Evolutionary conservation across 768 basidiomycete species (phyloP).

Genomic region (Kwoniella sp.): DNA sequence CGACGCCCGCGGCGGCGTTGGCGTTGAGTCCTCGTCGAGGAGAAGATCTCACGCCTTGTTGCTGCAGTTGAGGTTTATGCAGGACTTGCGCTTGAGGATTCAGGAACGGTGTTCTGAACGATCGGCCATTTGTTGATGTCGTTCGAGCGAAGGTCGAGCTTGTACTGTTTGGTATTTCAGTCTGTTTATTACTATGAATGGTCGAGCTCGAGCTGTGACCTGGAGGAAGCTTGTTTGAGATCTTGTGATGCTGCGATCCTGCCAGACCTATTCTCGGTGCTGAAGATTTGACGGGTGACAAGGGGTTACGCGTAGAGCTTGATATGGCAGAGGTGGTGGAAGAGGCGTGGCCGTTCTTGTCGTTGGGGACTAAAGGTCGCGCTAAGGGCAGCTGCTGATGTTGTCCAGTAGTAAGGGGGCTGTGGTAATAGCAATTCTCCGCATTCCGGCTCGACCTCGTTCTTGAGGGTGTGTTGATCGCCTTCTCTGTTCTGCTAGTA

Average conservation of each 20-base stretch:
- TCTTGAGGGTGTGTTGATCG: neutral
- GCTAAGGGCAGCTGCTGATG: too few species aligned
- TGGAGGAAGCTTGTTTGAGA: neutral
- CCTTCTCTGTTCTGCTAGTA: neutral
- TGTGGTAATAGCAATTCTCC: neutral
- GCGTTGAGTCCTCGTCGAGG: neutral
- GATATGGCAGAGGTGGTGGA: too few species aligned
- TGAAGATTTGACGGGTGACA: conserved; percentile 19
- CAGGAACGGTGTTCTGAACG: conserved; percentile 15
- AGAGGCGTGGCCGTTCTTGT: neutral
- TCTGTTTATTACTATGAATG: neutral
- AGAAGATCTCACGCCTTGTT: conserved; percentile 6
- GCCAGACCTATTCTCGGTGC: conserved; percentile 18
- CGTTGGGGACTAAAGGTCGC: too few species aligned
- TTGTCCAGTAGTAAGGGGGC: neutral
- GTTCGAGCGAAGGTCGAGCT: neutral
- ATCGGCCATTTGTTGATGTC: conserved; percentile 16
- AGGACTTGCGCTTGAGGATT: neutral
- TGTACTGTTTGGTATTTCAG: neutral
- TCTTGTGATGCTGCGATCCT: conserved; percentile 15
- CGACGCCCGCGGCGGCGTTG: neutral
- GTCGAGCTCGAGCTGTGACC: neutral
- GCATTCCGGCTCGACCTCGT: neutral
- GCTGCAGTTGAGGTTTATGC: too few species aligned
- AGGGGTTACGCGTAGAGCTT: neutral